These are phyloP conservation scores for Penicillium parvum DNA, from an alignment of 495 filamentous ascomycete species.

Conservation along the genomic window DNA sequence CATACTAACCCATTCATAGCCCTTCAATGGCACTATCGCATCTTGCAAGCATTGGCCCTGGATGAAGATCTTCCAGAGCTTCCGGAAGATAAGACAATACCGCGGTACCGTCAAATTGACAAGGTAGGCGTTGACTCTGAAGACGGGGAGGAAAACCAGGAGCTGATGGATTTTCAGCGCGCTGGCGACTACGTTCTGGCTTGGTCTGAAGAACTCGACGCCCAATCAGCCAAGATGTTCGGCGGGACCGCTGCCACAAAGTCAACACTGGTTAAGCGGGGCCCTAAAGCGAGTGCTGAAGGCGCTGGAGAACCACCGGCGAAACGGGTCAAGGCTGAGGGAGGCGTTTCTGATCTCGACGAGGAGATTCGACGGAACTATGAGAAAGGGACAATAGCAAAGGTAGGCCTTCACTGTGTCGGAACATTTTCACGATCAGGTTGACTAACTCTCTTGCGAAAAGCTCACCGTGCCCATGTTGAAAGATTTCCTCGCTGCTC, in stretches of 20 bases:
- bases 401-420: conserved; percentile 33
- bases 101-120: conserved; percentile 78
- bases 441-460: conserved; percentile 4
- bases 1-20: conserved; percentile 28
- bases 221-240: conserved; percentile 41
- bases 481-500: conserved; percentile 61
- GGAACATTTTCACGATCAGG: neutral
- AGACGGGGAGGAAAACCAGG: neutral
- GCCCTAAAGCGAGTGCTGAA: conserved; percentile 32
- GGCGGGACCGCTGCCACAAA: conserved; percentile 30
- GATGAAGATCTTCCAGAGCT: conserved; percentile 85
- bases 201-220: conserved; percentile 67
- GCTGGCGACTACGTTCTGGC: conserved; percentile 71
- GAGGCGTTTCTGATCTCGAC: conserved; percentile 35
- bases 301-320: conserved; percentile 27
- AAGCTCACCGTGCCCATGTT: conserved; percentile 65
- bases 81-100: conserved; percentile 77
- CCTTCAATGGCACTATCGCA: conserved; percentile 96
- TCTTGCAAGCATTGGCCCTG: conserved; percentile 85
- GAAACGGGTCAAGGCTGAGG: conserved; percentile 51
- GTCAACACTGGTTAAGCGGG: conserved; percentile 44
- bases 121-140: conserved; percentile 46
- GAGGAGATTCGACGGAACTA: conserved; percentile 59
- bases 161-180: conserved; percentile 39
- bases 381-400: conserved; percentile 57